These are phyloP conservation scores for Suhomyces prunicola DNA, from an alignment of 805 yeast genomes.

Conservation along the genomic window DNA sequence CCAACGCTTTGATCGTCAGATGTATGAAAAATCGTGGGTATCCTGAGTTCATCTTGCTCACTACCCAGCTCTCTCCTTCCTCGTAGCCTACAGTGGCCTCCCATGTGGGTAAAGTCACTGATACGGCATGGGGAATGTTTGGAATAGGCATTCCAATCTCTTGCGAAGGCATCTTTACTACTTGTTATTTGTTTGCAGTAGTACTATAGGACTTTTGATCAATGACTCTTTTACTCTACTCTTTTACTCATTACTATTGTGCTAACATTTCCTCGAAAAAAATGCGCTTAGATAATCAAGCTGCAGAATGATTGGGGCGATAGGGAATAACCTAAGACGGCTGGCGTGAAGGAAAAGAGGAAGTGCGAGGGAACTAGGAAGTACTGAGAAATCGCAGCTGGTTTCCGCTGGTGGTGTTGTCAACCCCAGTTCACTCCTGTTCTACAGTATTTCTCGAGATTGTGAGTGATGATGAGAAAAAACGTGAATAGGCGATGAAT, in stretches of 20 bases:
- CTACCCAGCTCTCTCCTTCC: conserved; percentile 82
- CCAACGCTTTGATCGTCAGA: conserved; percentile 54
- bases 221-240: background rate
- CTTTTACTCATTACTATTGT: background rate
- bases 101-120: conserved; percentile 96
- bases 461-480: background rate
- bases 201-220: background rate
- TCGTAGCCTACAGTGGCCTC: conserved; percentile 89
- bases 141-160: conserved; percentile 84
- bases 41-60: conserved; percentile 74
- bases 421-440: background rate
- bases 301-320: background rate
- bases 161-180: conserved; percentile 32
- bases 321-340: background rate
- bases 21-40: conserved; percentile 86
- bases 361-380: background rate
- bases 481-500: background rate
- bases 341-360: background rate
- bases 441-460: background rate
- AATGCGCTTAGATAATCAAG: background rate
- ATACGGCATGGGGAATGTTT: conserved; percentile 87
- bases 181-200: background rate
- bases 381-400: background rate
- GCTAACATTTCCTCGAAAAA: background rate
- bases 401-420: background rate